These are phyloP conservation scores for Elongisporangium anandrum DNA, from an alignment of 352 stramenopile species.

Conservation along the genomic window DNA sequence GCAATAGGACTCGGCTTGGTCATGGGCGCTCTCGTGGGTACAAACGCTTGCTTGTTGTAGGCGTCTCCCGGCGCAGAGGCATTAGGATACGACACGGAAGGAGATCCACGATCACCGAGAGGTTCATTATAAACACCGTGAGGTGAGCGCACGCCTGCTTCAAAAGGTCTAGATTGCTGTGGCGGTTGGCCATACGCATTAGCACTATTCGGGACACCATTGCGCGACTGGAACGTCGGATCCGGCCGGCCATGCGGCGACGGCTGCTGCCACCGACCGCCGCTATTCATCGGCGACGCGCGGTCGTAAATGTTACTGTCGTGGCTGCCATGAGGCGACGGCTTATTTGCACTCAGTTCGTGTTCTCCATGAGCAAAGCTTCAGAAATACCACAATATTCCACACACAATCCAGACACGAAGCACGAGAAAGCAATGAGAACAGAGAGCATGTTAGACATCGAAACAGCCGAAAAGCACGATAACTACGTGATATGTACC, in stretches of 20 bases:
- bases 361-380: conserved; percentile 83
- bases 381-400: conserved; percentile 17
- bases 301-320: conserved; percentile 12
- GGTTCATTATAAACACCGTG: conserved; percentile 63
- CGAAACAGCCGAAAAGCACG: conserved; percentile 12
- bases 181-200: conserved; percentile 22
- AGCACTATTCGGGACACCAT: conserved; percentile 8
- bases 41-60: not conserved
- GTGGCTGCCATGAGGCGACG: conserved; percentile 5
- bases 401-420: conserved; percentile 9
- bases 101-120: conserved; percentile 39
- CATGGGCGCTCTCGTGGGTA: conserved; percentile 11
- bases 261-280: not conserved
- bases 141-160: conserved; percentile 19
- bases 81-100: conserved; percentile 51
- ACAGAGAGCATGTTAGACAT: conserved; percentile 13
- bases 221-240: not conserved
- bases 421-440: conserved; percentile 24
- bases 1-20: conserved; percentile 4
- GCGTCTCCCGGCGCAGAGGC: conserved; percentile 9
- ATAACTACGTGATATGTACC: conserved; percentile 29
- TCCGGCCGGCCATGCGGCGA: not conserved
- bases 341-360: conserved; percentile 31
- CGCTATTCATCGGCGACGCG: conserved; percentile 2
- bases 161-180: conserved; percentile 56